Conservation (phyloP, 179 eudicot genomes). For the Heliamphora pulchella region DNA sequence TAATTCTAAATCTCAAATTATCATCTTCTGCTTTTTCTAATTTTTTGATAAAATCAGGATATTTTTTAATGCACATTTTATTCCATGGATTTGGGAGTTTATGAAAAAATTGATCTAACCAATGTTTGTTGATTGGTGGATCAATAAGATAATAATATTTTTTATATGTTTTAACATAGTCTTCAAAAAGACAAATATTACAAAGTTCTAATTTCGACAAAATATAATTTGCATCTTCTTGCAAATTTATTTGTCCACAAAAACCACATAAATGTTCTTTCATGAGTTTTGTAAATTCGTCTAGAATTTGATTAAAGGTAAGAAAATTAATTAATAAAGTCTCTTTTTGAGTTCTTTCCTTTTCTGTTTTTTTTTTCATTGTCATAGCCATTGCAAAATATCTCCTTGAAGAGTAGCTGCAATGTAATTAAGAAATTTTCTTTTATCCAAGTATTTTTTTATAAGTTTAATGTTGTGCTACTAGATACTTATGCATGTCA, state of each 20-base stretch:
- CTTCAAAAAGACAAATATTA: background rate
- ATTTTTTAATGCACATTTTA: background rate
- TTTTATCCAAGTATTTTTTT: background rate
- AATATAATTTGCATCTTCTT: background rate
- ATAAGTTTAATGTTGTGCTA: no score
- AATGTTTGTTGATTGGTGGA: background rate
- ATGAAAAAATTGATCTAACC: background rate
- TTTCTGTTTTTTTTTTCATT: background rate
- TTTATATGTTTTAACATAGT: background rate
- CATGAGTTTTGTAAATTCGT: background rate
- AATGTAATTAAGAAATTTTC: background rate
- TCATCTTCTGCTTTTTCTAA: background rate
- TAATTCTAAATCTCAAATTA: background rate
- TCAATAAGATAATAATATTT: no score
- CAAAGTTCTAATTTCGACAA: background rate
- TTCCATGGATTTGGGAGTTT: background rate
- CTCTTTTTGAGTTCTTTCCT: background rate
- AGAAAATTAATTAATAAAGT: background rate
- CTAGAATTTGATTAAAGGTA: background rate
- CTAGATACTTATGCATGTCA: no score
- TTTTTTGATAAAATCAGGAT: background rate
- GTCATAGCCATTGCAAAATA: background rate
- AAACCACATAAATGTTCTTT: background rate
- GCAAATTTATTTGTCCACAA: background rate
- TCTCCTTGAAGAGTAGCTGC: background rate